Evolutionary conservation across 257 asterid genomes (phyloP).

Genomic region (Nicotiana sylvestris): DNA sequence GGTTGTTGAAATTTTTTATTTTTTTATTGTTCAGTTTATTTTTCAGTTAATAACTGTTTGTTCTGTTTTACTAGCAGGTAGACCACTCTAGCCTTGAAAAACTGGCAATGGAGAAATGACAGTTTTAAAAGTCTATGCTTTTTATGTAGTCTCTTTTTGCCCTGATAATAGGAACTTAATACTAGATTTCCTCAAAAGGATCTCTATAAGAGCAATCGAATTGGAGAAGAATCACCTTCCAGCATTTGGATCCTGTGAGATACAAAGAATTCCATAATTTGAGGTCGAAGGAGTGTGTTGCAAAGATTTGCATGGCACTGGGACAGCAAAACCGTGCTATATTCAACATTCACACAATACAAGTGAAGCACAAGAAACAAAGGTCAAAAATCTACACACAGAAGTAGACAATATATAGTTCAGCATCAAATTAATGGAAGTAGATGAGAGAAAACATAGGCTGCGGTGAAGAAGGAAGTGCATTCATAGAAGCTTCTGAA

Average conservation of each 20-base stretch:
- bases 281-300: neutral
- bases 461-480: neutral
- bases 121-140: neutral
- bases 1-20: neutral
- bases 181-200: too few relatives aligned
- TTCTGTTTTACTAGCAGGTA: neutral
- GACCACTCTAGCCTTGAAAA: neutral
- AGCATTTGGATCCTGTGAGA: neutral
- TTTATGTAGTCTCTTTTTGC: neutral
- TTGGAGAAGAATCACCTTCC: neutral
- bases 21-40: neutral
- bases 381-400: slow-evolving; percentile 11
- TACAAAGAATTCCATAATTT: neutral
- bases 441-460: neutral
- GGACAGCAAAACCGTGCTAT: neutral
- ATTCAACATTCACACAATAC: slow-evolving; percentile 6
- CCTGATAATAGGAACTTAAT: neutral
- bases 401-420: neutral
- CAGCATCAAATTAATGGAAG: neutral
- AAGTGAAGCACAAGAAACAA: slow-evolving; percentile 8
- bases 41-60: neutral
- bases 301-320: neutral
- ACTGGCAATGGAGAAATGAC: neutral
- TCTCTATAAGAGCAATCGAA: neutral
- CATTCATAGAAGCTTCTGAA: neutral